phyloP scores from a whole-genome alignment of 2,329 filamentous ascomycete species.

The Colletotrichum sp. region DNA sequence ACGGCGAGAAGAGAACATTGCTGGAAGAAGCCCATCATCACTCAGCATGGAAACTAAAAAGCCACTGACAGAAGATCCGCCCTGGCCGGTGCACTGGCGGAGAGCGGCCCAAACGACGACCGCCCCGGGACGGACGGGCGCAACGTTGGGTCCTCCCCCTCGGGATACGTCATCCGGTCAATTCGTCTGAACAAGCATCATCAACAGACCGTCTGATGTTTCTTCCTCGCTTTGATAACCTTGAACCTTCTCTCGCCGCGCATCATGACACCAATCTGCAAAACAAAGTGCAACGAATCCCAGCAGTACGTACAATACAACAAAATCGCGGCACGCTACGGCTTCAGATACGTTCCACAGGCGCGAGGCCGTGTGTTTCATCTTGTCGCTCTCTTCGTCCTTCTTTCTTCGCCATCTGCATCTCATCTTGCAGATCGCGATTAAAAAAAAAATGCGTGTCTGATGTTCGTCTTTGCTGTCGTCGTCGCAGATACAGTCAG shows the following conservation, averaged over 20 bases:
- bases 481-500: neutral
- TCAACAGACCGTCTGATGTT: neutral
- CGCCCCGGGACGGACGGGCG: neutral
- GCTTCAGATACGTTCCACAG: slow-evolving; percentile 9
- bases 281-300: neutral
- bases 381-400: neutral
- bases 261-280: neutral
- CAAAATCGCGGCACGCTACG: neutral
- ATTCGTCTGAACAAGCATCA: neutral
- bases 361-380: slow-evolving; percentile 13
- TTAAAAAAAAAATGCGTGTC: neutral
- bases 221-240: neutral
- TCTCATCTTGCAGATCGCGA: neutral
- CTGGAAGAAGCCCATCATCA: neutral
- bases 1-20: neutral
- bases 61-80: neutral
- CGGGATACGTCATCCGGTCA: slow-evolving; percentile 1
- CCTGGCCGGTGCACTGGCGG: neutral
- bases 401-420: neutral
- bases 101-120: neutral
- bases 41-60: neutral
- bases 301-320: neutral
- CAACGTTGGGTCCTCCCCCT: neutral
- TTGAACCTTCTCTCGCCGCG: neutral
- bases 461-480: neutral